Base-by-base conservation (phyloP, 176 grass and related monocot species). In the Lolium rigidum region DNA sequence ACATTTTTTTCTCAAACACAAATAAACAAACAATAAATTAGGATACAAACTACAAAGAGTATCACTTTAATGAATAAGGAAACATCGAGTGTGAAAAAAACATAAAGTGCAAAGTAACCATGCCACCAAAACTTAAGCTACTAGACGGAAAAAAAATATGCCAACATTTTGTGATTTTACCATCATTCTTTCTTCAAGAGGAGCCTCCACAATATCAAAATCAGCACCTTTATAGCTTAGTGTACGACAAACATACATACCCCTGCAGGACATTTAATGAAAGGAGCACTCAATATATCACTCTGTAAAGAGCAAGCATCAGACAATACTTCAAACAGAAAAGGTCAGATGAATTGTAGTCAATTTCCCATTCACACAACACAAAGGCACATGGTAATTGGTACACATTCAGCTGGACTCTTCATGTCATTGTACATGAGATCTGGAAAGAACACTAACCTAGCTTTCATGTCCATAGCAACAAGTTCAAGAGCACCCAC, bases 401-500 rank as follows among this genome's bases (percentile, higher is more conserved):
- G 67, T 80, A 75, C 49, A 74, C 76, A 87, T 59, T 41, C 67
- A 83, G 17, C 48, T 58, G 37, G 55, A 46, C 35, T 83, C 79
- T 86, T 73, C 55, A 31, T 82, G 38, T 35, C 85, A 87, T 83
- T 28, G 4, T 28, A 74, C 76, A 21, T 68, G 50, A 83, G 76
- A 78, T 66, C 59, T 84, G 26, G n/a, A 22, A 61, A 55, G 76
- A 86, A 83, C 35, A 60, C 85, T 69, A 85, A 99, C 97, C 97
- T 96, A 82, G 97, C 94, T 95, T 99, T 99, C 97, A 99, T 96
- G 85, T 99, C 94, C 97, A 99, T 99, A 57, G 97, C 97, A 86
- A 99, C 97, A 70, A 99, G 97, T 89, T 99, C 97, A 83, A 99
- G 92, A 71, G 97, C 97, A 70, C 97, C 97, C 77, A 99, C 97